These are phyloP conservation scores for Aspergillus pseudoglaucus DNA, from an alignment of 2,329 filamentous ascomycete species.

Conservation along the genomic window DNA sequence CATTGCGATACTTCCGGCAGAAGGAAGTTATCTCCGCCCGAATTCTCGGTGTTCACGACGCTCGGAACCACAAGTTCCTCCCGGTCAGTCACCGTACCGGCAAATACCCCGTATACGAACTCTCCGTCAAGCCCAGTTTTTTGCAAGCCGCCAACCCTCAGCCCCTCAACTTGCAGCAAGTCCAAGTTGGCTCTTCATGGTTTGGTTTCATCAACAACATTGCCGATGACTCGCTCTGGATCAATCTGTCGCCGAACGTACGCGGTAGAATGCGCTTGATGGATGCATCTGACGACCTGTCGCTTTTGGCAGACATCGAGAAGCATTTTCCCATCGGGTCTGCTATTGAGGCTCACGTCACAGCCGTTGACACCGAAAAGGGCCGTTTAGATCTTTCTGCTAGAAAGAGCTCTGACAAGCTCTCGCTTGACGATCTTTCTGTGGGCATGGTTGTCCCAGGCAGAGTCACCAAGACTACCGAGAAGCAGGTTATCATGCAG, in stretches of 20 bases:
- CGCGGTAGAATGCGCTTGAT: conserved; percentile 75
- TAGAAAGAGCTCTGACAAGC: conserved; percentile 54
- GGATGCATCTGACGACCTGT: conserved; percentile 81
- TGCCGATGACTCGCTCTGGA: conserved; percentile 73
- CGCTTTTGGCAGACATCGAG: conserved; percentile 66
- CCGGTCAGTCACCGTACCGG: conserved; percentile 80
- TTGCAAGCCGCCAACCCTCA: conserved; percentile 50
- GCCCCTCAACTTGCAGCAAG: conserved; percentile 62
- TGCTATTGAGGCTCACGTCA: conserved; percentile 73
- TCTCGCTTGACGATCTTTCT: conserved; percentile 66
- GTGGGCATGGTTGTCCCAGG: conserved; percentile 76
- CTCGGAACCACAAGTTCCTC: conserved; percentile 81
- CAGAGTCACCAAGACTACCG: conserved; percentile 76
- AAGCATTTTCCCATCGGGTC: conserved; percentile 85
- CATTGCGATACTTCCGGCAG: conserved; percentile 65
- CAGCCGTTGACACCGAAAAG: conserved; percentile 63
- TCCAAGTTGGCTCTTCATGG: conserved; percentile 65
- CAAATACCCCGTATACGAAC: conserved; percentile 73
- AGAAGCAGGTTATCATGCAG: conserved; percentile 77
- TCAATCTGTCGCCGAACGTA: conserved; percentile 81
- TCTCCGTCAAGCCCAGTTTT: conserved; percentile 69
- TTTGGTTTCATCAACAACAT: conserved; percentile 90
- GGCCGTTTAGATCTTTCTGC: conserved; percentile 80
- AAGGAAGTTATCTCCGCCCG: conserved; percentile 68
- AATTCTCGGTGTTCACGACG: conserved; percentile 81